A percentile compares a stretch with the other conserved stretches of the same genome.
Evolutionary conservation across 1,284 basidiomycete species (phyloP).

Genomic region (Moesziomyces parantarcticus): DNA sequence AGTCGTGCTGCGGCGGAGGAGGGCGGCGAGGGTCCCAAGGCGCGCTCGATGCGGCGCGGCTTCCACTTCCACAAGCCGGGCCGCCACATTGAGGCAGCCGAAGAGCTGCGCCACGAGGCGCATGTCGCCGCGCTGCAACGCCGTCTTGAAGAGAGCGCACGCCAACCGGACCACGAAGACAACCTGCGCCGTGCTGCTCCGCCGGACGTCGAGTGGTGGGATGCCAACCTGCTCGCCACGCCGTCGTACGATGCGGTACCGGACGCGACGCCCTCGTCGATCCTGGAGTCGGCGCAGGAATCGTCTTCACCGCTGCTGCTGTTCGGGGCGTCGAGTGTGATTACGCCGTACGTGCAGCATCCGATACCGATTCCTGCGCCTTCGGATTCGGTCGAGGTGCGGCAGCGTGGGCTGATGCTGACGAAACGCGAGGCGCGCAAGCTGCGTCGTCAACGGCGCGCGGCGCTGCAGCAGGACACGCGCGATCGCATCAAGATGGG

Average conservation of each 20-base stretch:
- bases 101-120: conserved; percentile 68
- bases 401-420: conserved; percentile 69
- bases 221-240: conserved; percentile 82
- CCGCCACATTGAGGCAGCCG: conserved; percentile 59
- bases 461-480: conserved; percentile 92
- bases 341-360: conserved; percentile 93
- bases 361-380: conserved; percentile 95
- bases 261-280: conserved; percentile 69
- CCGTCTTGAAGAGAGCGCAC: conserved; percentile 88
- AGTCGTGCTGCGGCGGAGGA: conserved; percentile 19
- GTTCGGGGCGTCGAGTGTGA: conserved; percentile 74
- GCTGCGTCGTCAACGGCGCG: conserved; percentile 87
- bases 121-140: conserved; percentile 91
- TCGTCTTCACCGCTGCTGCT: conserved; percentile 30
- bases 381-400: conserved; percentile 81
- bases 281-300: too few relatives aligned
- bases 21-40: conserved; percentile 31
- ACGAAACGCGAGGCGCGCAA: conserved; percentile 88
- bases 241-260: conserved; percentile 79
- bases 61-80: conserved; percentile 64
- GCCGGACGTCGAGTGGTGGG: conserved; percentile 97
- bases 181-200: conserved; percentile 81
- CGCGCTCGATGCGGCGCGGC: conserved; percentile 52
- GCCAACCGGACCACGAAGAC: conserved; percentile 89
- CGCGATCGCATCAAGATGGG: conserved; percentile 96